Base-by-base conservation (phyloP, 176 grass and related monocot species). In the Juncus effusus region DNA sequence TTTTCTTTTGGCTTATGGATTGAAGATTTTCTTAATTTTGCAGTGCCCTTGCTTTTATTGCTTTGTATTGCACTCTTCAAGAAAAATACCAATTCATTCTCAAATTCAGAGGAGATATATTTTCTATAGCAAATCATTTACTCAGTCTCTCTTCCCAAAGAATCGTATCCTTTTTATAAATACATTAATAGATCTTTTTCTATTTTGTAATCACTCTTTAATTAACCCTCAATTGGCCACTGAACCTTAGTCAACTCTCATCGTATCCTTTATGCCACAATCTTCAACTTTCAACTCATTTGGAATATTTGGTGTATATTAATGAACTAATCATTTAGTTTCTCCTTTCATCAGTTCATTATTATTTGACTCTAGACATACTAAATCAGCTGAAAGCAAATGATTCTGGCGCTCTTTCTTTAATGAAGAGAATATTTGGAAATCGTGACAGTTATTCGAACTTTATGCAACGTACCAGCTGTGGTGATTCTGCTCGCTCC, bases 161-260 rank as follows among this genome's bases (percentile, higher is more conserved):
- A 71, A 42, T 42, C 53, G 67, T 71, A 71, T 71, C 67, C 67
- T 59, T 71, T 54, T 71, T 15, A 40, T 59, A 71, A 39, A 47
- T 56, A 13, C 16, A 12, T 40, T 62, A 28, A 28, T 12, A 38
- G 28, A 38, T 62, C 36, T 10, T 40, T 12, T 62, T 62, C 16
- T 42, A 64, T 52, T 6, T 3, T 64, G 40, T 8, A 64, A 42
- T 64, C 61, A 7, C 16, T 41, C 62, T 14, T 16, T 64, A 42
- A 9, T 63, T 63, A 39, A 47, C 62, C 11, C 13, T 65, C 11
- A 65, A 11, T 50, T 65, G 6, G 15, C 36, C 41, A 65, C 38
- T 38, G 28, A 54, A 3, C 35, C 11, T 53, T 38, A 10, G 54
- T 52, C 6, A 51, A 54, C 13, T 12, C 64, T 12, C 49, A 38